Base-by-base conservation (phyloP, 305 asterid species). In the Petunia hybrid region DNA sequence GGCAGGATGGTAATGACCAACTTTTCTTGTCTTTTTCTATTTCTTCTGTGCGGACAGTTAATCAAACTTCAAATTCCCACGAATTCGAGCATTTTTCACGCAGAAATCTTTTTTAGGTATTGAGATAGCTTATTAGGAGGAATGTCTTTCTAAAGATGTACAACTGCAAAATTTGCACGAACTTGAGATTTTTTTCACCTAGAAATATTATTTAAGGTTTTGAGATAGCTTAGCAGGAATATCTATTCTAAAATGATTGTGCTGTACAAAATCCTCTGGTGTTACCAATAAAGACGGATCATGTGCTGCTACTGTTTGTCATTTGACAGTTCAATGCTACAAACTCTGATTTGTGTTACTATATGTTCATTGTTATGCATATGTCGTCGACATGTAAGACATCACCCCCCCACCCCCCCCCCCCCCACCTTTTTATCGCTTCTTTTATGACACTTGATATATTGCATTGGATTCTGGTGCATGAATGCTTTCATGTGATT, bases 1-100 rank as follows among this genome's bases (percentile, higher is more conserved):
- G 88, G 98, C 97, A 69, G 99, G 97, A 89, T 95, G 99, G 99
- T 95, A 89, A 75, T 45, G 68, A 65, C 46, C 62, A 40, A 69
- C 31, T 3, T 55, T 46, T 36, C 67, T 76, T n/a, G 66, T 6
- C 36, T 51, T 36, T 38, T 79, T 43, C 80, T 5, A 57, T 73
- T 66, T 78, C 76, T 45, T 14, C 31, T 36, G 7, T 67, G 56
- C 4, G 14, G 14, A 51, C 56, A 51, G 56, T 51, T 51, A 51
- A 51, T 51, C 56, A 51, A 51, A 2, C 56, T 51, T 12, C 4
- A 51, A 51, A 51, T 51, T 51, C 4, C 4, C 56, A 7, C 14
- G 9, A 9, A 8, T 9, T 51, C 3, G 56, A 51, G 14, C 56
- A 51, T 51, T 13, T 51, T 51, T 51, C 56, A 51, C 56, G 4